Evolutionary conservation across 768 basidiomycete species (phyloP).

Genomic region (Leucosporidium scottii): DNA sequence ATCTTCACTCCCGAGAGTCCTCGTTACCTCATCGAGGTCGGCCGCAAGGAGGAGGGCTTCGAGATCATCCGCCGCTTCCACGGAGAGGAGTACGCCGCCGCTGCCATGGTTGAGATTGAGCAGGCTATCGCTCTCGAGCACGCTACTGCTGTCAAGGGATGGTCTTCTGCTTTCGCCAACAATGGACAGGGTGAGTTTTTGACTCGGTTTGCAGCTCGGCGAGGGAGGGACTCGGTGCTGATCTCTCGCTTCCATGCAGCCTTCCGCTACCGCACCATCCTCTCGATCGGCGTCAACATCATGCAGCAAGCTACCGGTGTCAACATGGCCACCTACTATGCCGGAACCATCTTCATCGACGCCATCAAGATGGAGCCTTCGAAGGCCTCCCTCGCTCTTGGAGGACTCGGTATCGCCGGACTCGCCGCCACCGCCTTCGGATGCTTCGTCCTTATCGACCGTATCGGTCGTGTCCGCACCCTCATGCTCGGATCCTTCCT

Average conservation of each 20-base stretch:
- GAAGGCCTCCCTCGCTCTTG: slow-evolving; percentile 29
- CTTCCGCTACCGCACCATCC: slow-evolving; percentile 37
- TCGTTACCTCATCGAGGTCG: slow-evolving; percentile 33
- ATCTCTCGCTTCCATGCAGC: not conserved
- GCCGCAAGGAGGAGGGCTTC: slow-evolving; percentile 27
- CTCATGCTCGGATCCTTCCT: slow-evolving; percentile 25
- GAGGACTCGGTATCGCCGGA: slow-evolving; percentile 27
- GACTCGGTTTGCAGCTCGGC: too few species aligned
- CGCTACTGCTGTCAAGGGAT: slow-evolving; percentile 13
- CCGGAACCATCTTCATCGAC: slow-evolving; percentile 20
- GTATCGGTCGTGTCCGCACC: slow-evolving; percentile 25
- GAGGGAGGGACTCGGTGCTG: too few species aligned
- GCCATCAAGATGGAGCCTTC: slow-evolving; percentile 10
- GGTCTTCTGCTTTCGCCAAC: slow-evolving; percentile 4
- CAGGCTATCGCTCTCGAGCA: slow-evolving; percentile 34
- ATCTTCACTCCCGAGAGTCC: slow-evolving; percentile 36
- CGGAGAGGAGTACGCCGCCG: slow-evolving; percentile 29
- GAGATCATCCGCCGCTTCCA: slow-evolving; percentile 31
- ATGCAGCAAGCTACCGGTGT: slow-evolving; percentile 31
- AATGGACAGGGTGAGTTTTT: slow-evolving; percentile 6
- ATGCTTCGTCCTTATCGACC: slow-evolving; percentile 31
- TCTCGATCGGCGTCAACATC: slow-evolving; percentile 30
- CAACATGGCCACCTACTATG: slow-evolving; percentile 35
- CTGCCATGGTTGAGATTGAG: slow-evolving; percentile 31
- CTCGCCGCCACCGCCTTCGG: slow-evolving; percentile 18